These are phyloP conservation scores for Kurtzmaniella fragi DNA, from an alignment of 805 yeast genomes.

Conservation along the genomic window DNA sequence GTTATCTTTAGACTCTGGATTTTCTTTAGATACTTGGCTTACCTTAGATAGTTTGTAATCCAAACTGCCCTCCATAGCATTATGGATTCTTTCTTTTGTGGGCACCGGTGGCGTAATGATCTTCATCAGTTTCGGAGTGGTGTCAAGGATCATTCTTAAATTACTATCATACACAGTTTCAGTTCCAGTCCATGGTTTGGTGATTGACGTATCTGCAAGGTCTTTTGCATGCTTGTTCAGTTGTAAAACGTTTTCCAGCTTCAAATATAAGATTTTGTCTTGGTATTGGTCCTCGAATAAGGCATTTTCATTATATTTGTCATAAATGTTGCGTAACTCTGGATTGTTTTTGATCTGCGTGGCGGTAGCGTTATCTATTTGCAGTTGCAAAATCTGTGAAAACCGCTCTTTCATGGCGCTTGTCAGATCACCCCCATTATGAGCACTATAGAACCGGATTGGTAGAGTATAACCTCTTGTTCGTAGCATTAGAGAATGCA, in stretches of 20 bases:
- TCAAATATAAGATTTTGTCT: constrained; percentile 14
- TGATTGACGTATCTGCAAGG: constrained; percentile 13
- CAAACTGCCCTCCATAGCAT: constrained; percentile 60
- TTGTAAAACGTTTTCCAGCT: constrained; percentile 25
- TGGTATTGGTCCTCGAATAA: constrained; percentile 1
- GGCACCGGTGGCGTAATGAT: constrained; percentile 16
- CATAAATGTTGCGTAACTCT: constrained; percentile 9
- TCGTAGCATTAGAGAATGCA: too few species aligned
- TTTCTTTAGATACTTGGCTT: constrained; percentile 4
- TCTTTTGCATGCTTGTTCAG: constrained; percentile 26
- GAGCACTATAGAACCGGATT: too few species aligned
- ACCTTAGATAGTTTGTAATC: constrained; percentile 55
- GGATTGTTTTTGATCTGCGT: constrained; percentile 16
- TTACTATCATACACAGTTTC: constrained; percentile 22
- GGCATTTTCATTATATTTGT: constrained; percentile 10
- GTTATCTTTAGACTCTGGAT: constrained; percentile 24
- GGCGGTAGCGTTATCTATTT: constrained; percentile 11
- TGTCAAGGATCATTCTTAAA: constrained; percentile 29
- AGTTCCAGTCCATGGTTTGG: constrained; percentile 28
- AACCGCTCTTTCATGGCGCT: constrained; percentile 27
- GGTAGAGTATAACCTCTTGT: too few species aligned
- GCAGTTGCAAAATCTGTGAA: constrained; percentile 27
- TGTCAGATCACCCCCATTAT: too few species aligned
- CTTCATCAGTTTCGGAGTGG: constrained; percentile 16
- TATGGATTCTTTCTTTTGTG: constrained; percentile 39